These are phyloP conservation scores for Cryptococcus jaspeensis DNA, from an alignment of 1,284 basidiomycete species.

Conservation along the genomic window DNA sequence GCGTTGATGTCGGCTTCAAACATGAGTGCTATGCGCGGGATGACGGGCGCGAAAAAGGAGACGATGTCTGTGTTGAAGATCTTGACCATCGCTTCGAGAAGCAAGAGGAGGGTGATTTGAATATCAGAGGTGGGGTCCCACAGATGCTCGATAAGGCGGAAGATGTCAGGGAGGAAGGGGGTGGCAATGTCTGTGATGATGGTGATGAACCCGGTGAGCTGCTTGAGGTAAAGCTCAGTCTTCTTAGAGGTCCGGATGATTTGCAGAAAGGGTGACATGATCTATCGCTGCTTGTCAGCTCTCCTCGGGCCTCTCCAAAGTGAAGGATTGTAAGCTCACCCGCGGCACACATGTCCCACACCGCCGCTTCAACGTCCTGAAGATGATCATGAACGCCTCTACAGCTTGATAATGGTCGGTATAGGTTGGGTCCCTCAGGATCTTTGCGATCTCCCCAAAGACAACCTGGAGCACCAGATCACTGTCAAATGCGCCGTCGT, in stretches of 20 bases:
- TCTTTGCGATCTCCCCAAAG: constrained; percentile 81
- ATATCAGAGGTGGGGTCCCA: constrained; percentile 80
- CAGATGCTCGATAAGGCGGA: constrained; percentile 77
- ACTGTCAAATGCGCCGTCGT: constrained; percentile 65
- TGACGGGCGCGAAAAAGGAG: constrained; percentile 87
- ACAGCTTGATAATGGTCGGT: constrained; percentile 88
- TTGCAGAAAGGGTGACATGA: constrained; percentile 90
- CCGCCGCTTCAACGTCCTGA: constrained; percentile 96
- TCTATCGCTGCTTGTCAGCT: constrained; percentile 56
- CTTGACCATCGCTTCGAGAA: constrained; percentile 92
- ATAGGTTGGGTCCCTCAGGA: constrained; percentile 84
- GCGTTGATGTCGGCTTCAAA: constrained; percentile 75
- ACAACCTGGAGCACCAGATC: constrained; percentile 99
- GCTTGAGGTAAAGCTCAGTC: constrained; percentile 94
- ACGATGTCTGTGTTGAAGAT: constrained; percentile 99
- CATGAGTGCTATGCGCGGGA: constrained; percentile 82
- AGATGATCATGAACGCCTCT: constrained; percentile 98
- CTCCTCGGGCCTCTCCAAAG: background rate
- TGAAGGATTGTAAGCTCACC: constrained; percentile 59
- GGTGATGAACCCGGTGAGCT: constrained; percentile 90
- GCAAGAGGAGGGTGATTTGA: constrained; percentile 87
- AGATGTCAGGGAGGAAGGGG: constrained; percentile 81
- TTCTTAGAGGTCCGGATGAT: constrained; percentile 80
- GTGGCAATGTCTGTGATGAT: constrained; percentile 99
- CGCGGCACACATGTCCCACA: constrained; percentile 95